Percentiles rank a stretch among this genome's conserved stretches.
phyloP scores from a whole-genome alignment of 1,284 basidiomycete genomes.

The Trichosporon coremiiforme region DNA sequence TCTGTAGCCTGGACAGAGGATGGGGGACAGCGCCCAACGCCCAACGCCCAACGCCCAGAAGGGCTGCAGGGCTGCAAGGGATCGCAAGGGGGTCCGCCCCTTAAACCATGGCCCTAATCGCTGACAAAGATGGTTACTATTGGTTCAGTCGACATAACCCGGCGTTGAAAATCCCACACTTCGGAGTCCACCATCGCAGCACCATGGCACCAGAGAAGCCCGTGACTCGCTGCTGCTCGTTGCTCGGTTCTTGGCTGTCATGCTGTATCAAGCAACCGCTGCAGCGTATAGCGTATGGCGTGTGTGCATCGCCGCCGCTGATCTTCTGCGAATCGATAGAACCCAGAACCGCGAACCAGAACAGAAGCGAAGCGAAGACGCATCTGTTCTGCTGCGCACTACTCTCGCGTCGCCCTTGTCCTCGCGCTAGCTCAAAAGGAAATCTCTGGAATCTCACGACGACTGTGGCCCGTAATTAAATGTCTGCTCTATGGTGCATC shows the following conservation, averaged over 20 bases:
- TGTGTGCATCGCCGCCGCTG: neutral
- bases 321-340: conserved; percentile 1
- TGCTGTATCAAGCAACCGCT: neutral
- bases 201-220: neutral
- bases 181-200: neutral
- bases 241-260: neutral
- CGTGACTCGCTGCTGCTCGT: neutral
- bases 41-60: neutral
- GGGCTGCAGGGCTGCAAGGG: neutral
- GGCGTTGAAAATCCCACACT: conserved; percentile 12
- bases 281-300: neutral
- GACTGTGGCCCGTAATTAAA: neutral
- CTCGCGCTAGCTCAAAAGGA: neutral
- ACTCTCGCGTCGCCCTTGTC: neutral
- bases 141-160: neutral
- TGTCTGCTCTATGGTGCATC: neutral
- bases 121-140: neutral
- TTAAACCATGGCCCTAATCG: conserved; percentile 9
- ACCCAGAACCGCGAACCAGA: conserved; percentile 11
- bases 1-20: neutral
- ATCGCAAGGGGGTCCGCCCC: conserved; percentile 3
- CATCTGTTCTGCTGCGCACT: neutral
- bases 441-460: neutral
- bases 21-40: neutral
- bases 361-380: neutral